Conservation (phyloP, 2,329 filamentous ascomycete genomes). For the Calonectria montana region DNA sequence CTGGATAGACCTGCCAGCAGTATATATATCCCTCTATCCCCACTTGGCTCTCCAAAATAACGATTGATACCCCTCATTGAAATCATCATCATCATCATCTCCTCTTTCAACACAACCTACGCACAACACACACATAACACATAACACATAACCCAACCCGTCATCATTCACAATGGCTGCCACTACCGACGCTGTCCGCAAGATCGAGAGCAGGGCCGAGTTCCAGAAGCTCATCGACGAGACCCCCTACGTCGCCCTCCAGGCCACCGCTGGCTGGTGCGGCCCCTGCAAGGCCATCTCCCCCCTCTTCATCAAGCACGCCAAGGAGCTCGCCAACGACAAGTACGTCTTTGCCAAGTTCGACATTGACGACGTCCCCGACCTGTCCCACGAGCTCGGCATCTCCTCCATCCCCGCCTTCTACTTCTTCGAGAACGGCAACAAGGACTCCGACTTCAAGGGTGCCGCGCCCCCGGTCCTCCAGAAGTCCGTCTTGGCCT, state of each 20-base stretch:
- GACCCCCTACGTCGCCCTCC: slow-evolving; percentile 64
- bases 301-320: slow-evolving; percentile 63
- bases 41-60: not conserved
- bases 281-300: slow-evolving; percentile 70
- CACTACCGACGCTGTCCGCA: slow-evolving; percentile 25
- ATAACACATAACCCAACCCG: slow-evolving; percentile 13
- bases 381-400: slow-evolving; percentile 61
- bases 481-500: slow-evolving; percentile 41
- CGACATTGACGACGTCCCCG: slow-evolving; percentile 66
- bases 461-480: slow-evolving; percentile 51
- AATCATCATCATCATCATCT: slow-evolving; percentile 15
- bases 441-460: slow-evolving; percentile 57
- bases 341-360: slow-evolving; percentile 67
- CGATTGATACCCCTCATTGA: not conserved
- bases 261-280: slow-evolving; percentile 72
- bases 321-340: slow-evolving; percentile 50
- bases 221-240: slow-evolving; percentile 61
- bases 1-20: not conserved
- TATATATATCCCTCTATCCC: slow-evolving; percentile 14
- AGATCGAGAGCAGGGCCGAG: slow-evolving; percentile 56
- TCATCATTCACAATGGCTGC: slow-evolving; percentile 48
- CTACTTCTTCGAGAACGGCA: slow-evolving; percentile 68
- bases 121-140: slow-evolving; percentile 26
- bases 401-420: slow-evolving; percentile 70
- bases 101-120: slow-evolving; percentile 11